A percentile compares a stretch with the other conserved stretches of the same genome.
phyloP scores from a whole-genome alignment of 768 basidiomycete genomes.

The Kockovaella imperatae region DNA sequence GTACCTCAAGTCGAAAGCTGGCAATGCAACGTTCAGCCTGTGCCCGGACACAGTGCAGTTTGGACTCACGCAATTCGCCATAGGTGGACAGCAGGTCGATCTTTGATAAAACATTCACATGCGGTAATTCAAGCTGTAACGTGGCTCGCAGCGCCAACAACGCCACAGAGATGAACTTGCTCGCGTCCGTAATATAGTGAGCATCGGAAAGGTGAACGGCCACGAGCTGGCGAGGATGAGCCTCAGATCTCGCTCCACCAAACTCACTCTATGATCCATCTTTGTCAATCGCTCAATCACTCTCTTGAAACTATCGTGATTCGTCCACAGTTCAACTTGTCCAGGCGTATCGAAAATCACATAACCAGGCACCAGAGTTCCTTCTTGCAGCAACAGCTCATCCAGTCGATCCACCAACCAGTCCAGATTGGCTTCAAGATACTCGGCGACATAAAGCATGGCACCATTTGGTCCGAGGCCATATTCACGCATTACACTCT shows the following conservation, averaged over 20 bases:
- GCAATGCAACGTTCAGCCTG: background rate
- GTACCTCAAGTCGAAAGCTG: slow-evolving; percentile 94
- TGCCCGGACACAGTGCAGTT: background rate
- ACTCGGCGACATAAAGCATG: slow-evolving; percentile 94
- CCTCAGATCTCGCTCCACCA: background rate
- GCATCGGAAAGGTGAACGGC: slow-evolving; percentile 94
- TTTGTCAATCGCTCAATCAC: slow-evolving; percentile 67
- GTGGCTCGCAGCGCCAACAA: slow-evolving; percentile 88
- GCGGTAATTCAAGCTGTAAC: slow-evolving; percentile 97
- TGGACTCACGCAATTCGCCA: slow-evolving; percentile 71
- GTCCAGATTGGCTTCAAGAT: slow-evolving; percentile 89
- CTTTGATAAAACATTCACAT: slow-evolving; percentile 94
- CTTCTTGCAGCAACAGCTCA: slow-evolving; percentile 65
- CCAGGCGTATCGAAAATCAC: slow-evolving; percentile 93
- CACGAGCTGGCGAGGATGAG: slow-evolving; percentile 60
- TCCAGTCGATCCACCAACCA: slow-evolving; percentile 48
- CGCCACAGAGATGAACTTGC: slow-evolving; percentile 88
- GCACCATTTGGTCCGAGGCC: slow-evolving; percentile 90
- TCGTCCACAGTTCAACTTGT: slow-evolving; percentile 95
- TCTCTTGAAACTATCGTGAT: slow-evolving; percentile 78
- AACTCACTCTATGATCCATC: slow-evolving; percentile 71
- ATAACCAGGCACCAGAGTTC: slow-evolving; percentile 61
- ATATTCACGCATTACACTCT: slow-evolving; percentile 75
- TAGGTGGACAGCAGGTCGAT: slow-evolving; percentile 83
- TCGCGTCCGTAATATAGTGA: slow-evolving; percentile 90